Percentiles rank a stretch among this genome's conserved stretches.
Evolutionary conservation across 257 asterid genomes (phyloP).

Genomic region (Penstemon newberryi): DNA sequence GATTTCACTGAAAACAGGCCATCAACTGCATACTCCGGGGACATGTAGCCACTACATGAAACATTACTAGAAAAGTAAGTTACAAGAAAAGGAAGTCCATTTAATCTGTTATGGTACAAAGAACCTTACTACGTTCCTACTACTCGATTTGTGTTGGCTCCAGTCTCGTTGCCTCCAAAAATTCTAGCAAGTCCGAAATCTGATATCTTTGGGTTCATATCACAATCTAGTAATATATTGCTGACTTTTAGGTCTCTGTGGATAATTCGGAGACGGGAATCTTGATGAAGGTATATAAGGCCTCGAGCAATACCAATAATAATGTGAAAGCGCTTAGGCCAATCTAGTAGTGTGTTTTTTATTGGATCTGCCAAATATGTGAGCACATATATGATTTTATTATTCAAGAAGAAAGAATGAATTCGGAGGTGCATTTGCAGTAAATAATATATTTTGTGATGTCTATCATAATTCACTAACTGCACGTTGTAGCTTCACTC

Average conservation of each 20-base stretch:
- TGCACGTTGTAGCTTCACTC: no score
- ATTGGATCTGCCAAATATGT: conserved; percentile 30
- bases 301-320: conserved; percentile 52
- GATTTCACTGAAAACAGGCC: conserved; percentile 38
- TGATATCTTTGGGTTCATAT: conserved; percentile 57
- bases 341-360: conserved; percentile 34
- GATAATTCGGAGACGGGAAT: conserved; percentile 46
- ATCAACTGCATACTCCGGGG: conserved; percentile 36
- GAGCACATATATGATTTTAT: background rate
- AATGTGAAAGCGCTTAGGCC: conserved; percentile 49
- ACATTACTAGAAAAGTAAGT: background rate
- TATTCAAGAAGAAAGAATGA: background rate
- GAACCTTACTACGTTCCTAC: conserved; percentile 55
- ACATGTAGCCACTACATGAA: conserved; percentile 39
- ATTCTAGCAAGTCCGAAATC: conserved; percentile 55
- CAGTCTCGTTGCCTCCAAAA: conserved; percentile 45
- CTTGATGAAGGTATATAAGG: conserved; percentile 57
- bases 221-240: conserved; percentile 49
- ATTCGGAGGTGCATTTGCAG: background rate
- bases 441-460: no score
- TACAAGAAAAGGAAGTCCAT: background rate
- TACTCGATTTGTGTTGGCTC: conserved; percentile 44
- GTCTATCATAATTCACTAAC: no score
- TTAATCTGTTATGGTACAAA: background rate
- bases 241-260: conserved; percentile 58